Base-by-base conservation (phyloP, 225 moss, liverwort and hornwort species). In the Lunularia cruciata region DNA sequence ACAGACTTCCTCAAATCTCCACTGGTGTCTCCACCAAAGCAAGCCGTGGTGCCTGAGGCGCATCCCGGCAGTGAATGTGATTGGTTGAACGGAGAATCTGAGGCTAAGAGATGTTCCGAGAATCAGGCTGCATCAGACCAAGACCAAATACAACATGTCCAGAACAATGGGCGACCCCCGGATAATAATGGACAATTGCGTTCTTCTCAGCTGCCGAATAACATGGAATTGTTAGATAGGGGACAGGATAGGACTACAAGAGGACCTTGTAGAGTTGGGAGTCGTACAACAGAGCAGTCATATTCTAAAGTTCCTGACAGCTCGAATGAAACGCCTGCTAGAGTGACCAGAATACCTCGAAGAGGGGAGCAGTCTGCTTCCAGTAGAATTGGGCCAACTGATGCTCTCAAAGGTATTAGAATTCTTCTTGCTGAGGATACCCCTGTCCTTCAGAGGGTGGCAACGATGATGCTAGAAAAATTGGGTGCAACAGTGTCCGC, bases 391-490 rank as follows among this genome's bases (percentile, higher is more conserved):
- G 92, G 92, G 28, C 86, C 87, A 0, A 77, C 78, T 52, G 82
- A 86, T 46, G 90, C 90, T 12, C 63, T 92, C 54, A 80, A 76
- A 59, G 92, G 92, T 28, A 84, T 90, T 54, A 82, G 87, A 55
- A 92, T 92, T 46, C 68, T 94, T 30, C 84, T 94, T 13, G 93
- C 84, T 3, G 93, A 94, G 51, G 93, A 94, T 49, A 94, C 88
- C 8, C 84, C 88, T 12, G 85, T 94, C 13, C 69, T 94, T 27
- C 88, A 87, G 9, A 90, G 80, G 63, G 88, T 94, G 66, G 93
- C 93, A 2, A 90, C 85, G 5, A 90, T 87, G 54, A 88, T 94
- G 88, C 39, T 94, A 72, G 83, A 90, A 65, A 94, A 85, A 75
- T 46, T 94, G 82, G 93, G 93, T 26, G 93, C 90, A 57, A 72